Evolutionary conservation across 75 land plant species (phyloP), one percentile per base, ranked within the genome.

Genomic region (Isoetes taiwanensis): DNA sequence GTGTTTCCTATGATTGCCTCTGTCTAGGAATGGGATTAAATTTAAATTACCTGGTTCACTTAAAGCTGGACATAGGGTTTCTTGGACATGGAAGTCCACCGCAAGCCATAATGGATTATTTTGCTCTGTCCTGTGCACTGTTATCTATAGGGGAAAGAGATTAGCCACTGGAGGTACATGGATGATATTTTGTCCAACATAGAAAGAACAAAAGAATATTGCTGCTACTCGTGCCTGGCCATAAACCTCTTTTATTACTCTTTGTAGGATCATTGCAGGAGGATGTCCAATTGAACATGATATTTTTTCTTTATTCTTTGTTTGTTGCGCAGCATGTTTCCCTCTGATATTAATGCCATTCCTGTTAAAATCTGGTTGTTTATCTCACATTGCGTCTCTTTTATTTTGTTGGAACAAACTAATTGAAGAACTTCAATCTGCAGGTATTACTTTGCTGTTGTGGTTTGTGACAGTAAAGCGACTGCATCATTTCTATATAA

Each of bases 21-120:
- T n/a, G n/a, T n/a, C n/a, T n/a, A n/a, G n/a, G n/a, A n/a, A n/a
- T n/a, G n/a, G n/a, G n/a, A n/a, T n/a, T n/a, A n/a, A 11, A 12
- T 21, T 20, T 2, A 42, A 16, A 38, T 38, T 67, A 80, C 97
- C 99, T 66, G 99, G 99, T 66, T 94, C 99, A 78, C 96, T 94
- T 56, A 94, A 61, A 31, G 99, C 76, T 64, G 96, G 90, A 70
- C 90, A 89, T 21, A 84, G 69, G 59, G 85, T 81, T 76, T 88
- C 90, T 23, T 81, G 68, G 30, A 94, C 58, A 75, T 79, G 84
- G 33, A 88, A 61, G 61, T 88, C 90, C 59, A 94, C 96, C 68
- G 87, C 99, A 58, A 94, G 99, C 14, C 96, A 95, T 6, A 94
- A 76, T 41, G 96, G 89, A 58, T 67, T 67, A 46, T 94, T 94